phyloP scores from a whole-genome alignment of 306 rosid species.

The Alnus rubra region DNA sequence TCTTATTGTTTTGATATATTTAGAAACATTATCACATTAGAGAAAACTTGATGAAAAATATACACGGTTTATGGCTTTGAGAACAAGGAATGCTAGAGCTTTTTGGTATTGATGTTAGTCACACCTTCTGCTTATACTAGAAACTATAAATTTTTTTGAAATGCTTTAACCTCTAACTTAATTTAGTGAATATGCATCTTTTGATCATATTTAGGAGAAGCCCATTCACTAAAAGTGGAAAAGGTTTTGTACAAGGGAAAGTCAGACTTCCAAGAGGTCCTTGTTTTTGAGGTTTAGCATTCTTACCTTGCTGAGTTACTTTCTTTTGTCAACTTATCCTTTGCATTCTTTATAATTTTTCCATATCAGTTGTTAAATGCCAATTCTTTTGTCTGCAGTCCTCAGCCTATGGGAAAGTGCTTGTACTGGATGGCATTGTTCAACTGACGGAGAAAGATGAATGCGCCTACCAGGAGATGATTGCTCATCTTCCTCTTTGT shows the following conservation, averaged over 20 bases:
- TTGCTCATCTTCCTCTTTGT: constrained; percentile 94
- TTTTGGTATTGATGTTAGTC: background rate
- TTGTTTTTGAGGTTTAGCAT: constrained; percentile 80
- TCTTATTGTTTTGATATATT: background rate
- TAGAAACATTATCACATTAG: background rate
- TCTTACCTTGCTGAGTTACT: constrained; percentile 28
- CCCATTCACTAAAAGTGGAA: constrained; percentile 80
- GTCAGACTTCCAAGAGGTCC: constrained; percentile 87
- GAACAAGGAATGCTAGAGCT: background rate
- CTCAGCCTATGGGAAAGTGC: constrained; percentile 81
- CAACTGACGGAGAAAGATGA: constrained; percentile 97
- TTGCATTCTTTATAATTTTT: background rate
- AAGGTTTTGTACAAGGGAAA: constrained; percentile 63
- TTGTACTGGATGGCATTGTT: constrained; percentile 96
- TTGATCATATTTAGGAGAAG: constrained; percentile 66
- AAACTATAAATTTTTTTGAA: background rate
- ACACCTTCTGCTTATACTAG: constrained; percentile 1
- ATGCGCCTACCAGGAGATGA: constrained; percentile 99
- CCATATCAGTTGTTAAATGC: constrained; percentile 18
- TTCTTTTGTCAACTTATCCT: constrained; percentile 6
- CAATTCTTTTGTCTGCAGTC: constrained; percentile 56
- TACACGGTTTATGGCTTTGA: background rate
- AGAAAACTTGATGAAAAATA: background rate
- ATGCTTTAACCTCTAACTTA: background rate
- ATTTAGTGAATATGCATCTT: constrained; percentile 15